Conservation (phyloP, 345 rosid genomes). For the Eucalyptus erythrocorys region DNA sequence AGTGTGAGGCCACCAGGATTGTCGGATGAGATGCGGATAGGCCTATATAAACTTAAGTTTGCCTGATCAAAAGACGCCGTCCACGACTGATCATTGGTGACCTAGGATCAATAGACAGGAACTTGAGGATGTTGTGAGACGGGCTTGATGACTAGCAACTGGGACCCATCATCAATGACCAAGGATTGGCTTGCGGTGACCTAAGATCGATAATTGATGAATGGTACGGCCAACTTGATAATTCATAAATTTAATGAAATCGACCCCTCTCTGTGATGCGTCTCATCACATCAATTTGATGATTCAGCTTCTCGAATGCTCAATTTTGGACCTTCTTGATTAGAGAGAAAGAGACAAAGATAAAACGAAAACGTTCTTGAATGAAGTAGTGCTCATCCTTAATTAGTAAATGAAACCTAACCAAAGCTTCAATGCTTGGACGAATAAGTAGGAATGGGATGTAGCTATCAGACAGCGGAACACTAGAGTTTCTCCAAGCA, state of each 20-base stretch:
- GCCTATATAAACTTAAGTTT: not conserved
- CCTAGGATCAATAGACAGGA: not conserved
- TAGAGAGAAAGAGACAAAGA: not conserved
- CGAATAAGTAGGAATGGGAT: not conserved
- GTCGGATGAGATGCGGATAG: not conserved
- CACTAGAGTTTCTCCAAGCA: not conserved
- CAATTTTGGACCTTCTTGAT: not conserved
- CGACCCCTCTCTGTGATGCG: not conserved
- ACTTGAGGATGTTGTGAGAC: not conserved
- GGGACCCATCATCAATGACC: not conserved
- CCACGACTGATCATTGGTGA: not conserved
- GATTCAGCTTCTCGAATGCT: not conserved
- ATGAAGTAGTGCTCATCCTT: not conserved
- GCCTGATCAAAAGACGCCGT: not conserved
- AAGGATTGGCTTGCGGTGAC: not conserved
- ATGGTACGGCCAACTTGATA: not conserved
- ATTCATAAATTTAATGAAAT: not conserved
- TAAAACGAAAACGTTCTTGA: not conserved
- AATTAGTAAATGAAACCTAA: not conserved
- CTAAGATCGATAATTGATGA: not conserved
- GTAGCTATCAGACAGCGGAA: not conserved
- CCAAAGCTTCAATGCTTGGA: not conserved
- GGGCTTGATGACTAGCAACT: not conserved
- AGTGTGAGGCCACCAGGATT: rapidly evolving
- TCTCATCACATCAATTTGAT: not conserved